Evolutionary conservation across 192 early-diverging fungal species (phyloP), one percentile per base, ranked within the genome.

Genomic region (Podila epigama): DNA sequence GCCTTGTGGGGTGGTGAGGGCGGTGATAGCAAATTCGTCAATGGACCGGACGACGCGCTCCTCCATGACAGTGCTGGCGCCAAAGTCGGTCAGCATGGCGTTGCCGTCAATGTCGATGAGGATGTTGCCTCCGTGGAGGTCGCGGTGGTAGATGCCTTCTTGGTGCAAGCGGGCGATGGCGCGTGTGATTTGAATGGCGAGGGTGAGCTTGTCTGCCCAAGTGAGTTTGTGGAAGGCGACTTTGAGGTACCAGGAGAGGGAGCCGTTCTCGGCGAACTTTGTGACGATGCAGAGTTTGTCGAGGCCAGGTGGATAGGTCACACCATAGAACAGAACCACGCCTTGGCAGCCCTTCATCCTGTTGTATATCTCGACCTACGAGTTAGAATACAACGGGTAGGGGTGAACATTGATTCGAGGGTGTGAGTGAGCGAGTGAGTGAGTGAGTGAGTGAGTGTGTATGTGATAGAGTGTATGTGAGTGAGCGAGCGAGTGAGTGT

Each of bases 91-190:
- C 50, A 77, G 25, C 73, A 77, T 63, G 16, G 66, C 73, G 7
- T 77, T 77, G 10, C 73, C 73, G 12, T 25, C 39, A 3, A 40
- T 55, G 15, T 77, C 73, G 28, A 77, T 68, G 6, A 77, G 28
- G 51, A 77, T 77, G 39, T 77, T 77, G 53, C 73, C 73, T 34
- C 73, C 61, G 40, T 77, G 73, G 33, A 82, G 41, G 57, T 82
- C 72, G 9, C 59, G 40, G 34, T 82, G 81, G 37, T 59, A 69
- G 39, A 82, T 75, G 16, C 66, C 70, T 51, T 69, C 62, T 28
- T 79, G 33, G 34, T 82, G 81, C 16, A 82, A 54, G 10, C 41
- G 50, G 10, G 56, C 41, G n/a, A 82, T 55, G 5, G 69, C 61
- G 9, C 32, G 42, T 13, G 68, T 51, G 29, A 79, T 82, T 31